Evolutionary conservation across 257 asterid species (phyloP).

Genomic region (Solanum clarkiae): DNA sequence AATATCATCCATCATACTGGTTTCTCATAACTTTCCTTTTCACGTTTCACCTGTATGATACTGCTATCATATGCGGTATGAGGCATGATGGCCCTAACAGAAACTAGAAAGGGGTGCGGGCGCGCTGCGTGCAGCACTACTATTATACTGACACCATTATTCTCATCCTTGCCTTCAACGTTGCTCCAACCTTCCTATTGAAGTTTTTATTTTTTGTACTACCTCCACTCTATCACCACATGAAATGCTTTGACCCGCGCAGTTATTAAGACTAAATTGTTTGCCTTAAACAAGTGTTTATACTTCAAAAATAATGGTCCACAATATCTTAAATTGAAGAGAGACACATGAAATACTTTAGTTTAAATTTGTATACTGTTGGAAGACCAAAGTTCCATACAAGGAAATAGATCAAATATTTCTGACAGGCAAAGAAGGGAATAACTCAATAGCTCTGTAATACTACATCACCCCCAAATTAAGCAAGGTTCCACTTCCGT

Average conservation of each 20-base stretch:
- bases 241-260: background rate
- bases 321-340: background rate
- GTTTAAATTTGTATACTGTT: background rate
- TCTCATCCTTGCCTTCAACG: background rate
- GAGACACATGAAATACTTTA: background rate
- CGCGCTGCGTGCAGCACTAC: background rate
- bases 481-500: background rate
- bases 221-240: background rate
- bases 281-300: background rate
- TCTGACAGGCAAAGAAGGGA: background rate
- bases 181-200: background rate
- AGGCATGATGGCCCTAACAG: background rate
- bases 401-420: background rate
- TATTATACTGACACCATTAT: background rate
- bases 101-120: background rate
- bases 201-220: background rate
- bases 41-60: background rate
- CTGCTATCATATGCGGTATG: background rate
- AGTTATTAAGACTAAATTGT: background rate
- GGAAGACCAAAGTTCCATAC: background rate
- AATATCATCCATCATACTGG: background rate
- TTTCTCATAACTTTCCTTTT: background rate
- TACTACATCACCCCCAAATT: background rate
- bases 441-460: background rate
- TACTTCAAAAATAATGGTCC: background rate